Evolutionary conservation across 2,329 filamentous ascomycete genomes (phyloP), one percentile per base, ranked within the genome.

Genomic region (Botrytis aclada): DNA sequence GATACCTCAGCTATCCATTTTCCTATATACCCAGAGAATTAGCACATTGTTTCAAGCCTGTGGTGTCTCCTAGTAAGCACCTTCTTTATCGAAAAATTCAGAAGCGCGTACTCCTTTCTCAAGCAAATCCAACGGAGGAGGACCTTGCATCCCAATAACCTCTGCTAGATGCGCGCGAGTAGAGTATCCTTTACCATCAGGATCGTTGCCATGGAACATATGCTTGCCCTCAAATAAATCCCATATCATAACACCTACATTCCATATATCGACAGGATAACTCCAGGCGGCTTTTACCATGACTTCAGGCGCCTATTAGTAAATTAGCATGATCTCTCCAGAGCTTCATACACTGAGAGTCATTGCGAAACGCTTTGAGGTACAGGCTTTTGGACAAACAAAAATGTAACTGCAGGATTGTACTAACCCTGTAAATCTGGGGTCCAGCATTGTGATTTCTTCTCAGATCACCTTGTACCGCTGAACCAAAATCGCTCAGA

Each of bases 401-500:
- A 37, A 66, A 66, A 54, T 20, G 0, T n/a, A 51, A 66, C 18
- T 34, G 41, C 22, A 43, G 16, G 32, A 66, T 60, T 20, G 60
- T 69, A 69, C 54, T 69, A 20, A 60, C 66, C 16, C 61, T 64
- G 75, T 84, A 84, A 4, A 82, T 73, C n/a, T 82, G 73, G 0
- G 84, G 83, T 70, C 84, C 82, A 0, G 83, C 76, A 60, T 83
- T 80, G 10, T 83, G 78, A 9, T 66, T 58, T 66, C 83, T 66
- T 58, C 65, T 83, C 32, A 65, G 25, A 32, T 82, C 81, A 1
- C 83, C 83, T 0, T 14, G 1, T 2, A 86, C 79, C 4, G 84
- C 85, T 0, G 84, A 84, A 14, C 85, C 85, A 73, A 88, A 86
- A 74, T 88, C 86, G 72, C 84, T 85, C 7, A 87, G 78, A 0